Evolutionary conservation across 2,329 filamentous ascomycete genomes (phyloP).

Genomic region (Fusarium pilosicola): DNA sequence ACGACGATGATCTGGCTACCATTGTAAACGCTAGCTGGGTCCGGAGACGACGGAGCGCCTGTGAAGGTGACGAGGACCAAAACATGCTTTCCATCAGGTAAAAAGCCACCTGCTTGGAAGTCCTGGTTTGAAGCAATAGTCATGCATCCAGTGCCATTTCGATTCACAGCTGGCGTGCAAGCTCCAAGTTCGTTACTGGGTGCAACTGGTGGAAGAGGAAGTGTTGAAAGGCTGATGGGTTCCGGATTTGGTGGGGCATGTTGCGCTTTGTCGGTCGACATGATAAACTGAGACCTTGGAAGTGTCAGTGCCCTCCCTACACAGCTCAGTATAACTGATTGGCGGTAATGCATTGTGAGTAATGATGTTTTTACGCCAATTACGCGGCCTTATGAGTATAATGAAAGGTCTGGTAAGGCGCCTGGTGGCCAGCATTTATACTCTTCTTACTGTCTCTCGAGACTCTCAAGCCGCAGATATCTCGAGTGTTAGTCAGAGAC

Average conservation of each 20-base stretch:
- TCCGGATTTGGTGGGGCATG: not conserved
- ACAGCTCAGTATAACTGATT: not conserved
- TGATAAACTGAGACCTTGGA: not conserved
- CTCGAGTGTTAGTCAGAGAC: not conserved
- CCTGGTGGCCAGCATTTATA: not conserved
- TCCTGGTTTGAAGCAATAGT: not conserved
- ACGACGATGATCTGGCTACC: constrained; percentile 55
- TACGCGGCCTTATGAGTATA: too few species aligned
- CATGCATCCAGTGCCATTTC: constrained; percentile 8
- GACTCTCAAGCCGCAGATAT: too few species aligned
- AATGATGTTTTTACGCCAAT: too few species aligned
- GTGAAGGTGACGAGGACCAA: constrained; percentile 51
- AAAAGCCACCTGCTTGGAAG: constrained; percentile 43
- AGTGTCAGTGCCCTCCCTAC: not conserved
- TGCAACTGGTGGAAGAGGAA: constrained; percentile 12
- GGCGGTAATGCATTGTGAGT: not conserved
- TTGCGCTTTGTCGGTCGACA: not conserved
- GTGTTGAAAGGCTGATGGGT: not conserved
- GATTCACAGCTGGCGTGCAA: not conserved
- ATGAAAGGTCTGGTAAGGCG: too few species aligned
- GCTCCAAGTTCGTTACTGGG: not conserved
- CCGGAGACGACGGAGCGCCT: constrained; percentile 53
- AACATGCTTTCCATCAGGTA: constrained; percentile 56
- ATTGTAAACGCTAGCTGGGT: constrained; percentile 53
- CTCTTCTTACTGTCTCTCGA: not conserved